These are phyloP conservation scores for Pythium myriotylum DNA, from an alignment of 352 stramenopile species.

Conservation along the genomic window DNA sequence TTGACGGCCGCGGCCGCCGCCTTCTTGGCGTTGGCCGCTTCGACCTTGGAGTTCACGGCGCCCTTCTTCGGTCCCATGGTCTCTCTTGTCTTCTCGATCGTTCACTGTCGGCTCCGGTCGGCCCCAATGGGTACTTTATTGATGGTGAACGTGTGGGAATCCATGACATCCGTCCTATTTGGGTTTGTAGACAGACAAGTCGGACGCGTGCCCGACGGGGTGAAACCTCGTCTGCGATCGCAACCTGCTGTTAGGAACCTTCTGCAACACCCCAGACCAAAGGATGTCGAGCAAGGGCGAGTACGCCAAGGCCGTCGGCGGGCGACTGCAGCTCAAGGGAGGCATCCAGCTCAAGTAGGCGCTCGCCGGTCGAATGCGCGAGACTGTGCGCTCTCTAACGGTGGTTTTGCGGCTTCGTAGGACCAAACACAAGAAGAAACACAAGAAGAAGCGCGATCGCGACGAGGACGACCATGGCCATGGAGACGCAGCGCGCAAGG, in stretches of 20 bases:
- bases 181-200: neutral
- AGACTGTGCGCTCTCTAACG: slow-evolving; percentile 4
- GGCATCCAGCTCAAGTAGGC: slow-evolving; percentile 82
- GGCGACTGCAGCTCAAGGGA: slow-evolving; percentile 84
- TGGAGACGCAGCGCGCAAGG: slow-evolving; percentile 20
- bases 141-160: slow-evolving; percentile 14
- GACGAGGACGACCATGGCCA: slow-evolving; percentile 21
- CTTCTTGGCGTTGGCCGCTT: slow-evolving; percentile 76
- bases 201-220: slow-evolving; percentile 22
- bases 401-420: slow-evolving; percentile 13
- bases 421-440: slow-evolving; percentile 51
- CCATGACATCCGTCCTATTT: slow-evolving; percentile 21
- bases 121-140: slow-evolving; percentile 22
- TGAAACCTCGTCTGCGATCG: slow-evolving; percentile 4
- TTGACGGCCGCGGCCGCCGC: slow-evolving; percentile 55
- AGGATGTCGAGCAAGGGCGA: slow-evolving; percentile 10
- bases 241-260: slow-evolving; percentile 19
- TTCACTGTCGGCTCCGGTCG: slow-evolving; percentile 12
- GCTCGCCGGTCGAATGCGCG: slow-evolving; percentile 35
- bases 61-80: slow-evolving; percentile 55
- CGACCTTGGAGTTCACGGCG: slow-evolving; percentile 67
- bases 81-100: slow-evolving; percentile 18
- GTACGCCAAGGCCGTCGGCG: slow-evolving; percentile 74
- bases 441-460: slow-evolving; percentile 56
- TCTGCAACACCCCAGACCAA: slow-evolving; percentile 5